A percentile compares a stretch with the other conserved stretches of the same genome.
These are phyloP conservation scores for Climacium dendroides DNA, from an alignment of 225 moss, liverwort and hornwort species.

Conservation along the genomic window DNA sequence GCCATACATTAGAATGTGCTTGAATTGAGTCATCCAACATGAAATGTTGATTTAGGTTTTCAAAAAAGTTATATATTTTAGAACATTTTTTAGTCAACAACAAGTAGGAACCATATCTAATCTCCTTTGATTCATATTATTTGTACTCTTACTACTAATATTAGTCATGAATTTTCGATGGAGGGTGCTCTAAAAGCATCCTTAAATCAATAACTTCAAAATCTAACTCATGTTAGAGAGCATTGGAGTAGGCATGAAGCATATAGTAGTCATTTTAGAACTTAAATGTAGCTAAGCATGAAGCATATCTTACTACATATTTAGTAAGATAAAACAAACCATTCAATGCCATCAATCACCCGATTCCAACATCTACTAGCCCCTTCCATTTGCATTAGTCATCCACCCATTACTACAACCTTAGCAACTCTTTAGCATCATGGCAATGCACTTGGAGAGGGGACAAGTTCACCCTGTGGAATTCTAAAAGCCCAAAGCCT, in stretches of 20 bases:
- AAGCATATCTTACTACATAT: fast-evolving
- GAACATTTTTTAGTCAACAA: neutral
- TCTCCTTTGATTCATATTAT: neutral
- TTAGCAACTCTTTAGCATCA: too few relatives aligned
- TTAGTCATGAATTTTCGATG: neutral
- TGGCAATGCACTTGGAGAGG: too few relatives aligned
- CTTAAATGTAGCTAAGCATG: too few relatives aligned
- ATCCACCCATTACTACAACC: too few relatives aligned
- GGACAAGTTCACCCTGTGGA: fast-evolving
- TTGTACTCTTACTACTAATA: neutral
- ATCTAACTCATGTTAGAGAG: fast-evolving
- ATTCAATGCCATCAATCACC: too few relatives aligned
- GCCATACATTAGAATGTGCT: fast-evolving
- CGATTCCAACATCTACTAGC: too few relatives aligned
- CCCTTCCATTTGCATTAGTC: too few relatives aligned
- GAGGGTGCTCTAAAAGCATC: neutral
- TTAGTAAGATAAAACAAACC: neutral
- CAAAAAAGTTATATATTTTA: neutral
- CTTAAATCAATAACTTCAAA: neutral
- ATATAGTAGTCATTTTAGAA: too few relatives aligned
- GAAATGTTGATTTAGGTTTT: neutral
- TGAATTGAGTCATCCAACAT: too few relatives aligned
- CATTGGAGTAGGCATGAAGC: fast-evolving
- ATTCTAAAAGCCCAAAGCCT: too few relatives aligned
- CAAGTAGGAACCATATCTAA: neutral